phyloP scores from a whole-genome alignment of 2,329 filamentous ascomycete species.

The Sphaerulina vaccinii region DNA sequence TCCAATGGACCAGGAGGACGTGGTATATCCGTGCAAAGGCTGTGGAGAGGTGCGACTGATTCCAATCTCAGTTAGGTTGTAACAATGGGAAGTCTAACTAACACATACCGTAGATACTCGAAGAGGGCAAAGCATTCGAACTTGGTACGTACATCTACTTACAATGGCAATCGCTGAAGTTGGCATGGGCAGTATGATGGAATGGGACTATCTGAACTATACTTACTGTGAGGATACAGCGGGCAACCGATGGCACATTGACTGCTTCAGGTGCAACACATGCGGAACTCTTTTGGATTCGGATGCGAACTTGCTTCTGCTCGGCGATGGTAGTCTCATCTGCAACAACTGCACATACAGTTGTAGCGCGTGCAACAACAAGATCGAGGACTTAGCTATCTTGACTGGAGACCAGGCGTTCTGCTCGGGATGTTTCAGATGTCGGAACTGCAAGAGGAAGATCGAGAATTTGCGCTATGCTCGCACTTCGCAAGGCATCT shows the following conservation, averaged over 20 bases:
- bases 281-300: slow-evolving; percentile 95
- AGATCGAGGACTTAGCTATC: slow-evolving; percentile 97
- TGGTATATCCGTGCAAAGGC: slow-evolving; percentile 82
- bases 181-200: background rate
- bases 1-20: slow-evolving; percentile 74
- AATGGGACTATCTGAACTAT: background rate
- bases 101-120: slow-evolving; percentile 68
- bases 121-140: slow-evolving; percentile 98
- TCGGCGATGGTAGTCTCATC: slow-evolving; percentile 95
- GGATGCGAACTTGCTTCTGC: slow-evolving; percentile 92
- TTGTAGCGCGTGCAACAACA: slow-evolving; percentile 93
- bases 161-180: background rate
- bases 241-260: slow-evolving; percentile 66
- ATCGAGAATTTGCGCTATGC: slow-evolving; percentile 98
- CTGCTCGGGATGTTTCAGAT: slow-evolving; percentile 94
- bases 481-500: slow-evolving; percentile 95
- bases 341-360: slow-evolving; percentile 99
- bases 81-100: slow-evolving; percentile 13
- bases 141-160: slow-evolving; percentile 61
- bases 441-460: slow-evolving; percentile 96
- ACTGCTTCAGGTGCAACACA: slow-evolving; percentile 81
- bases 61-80: slow-evolving; percentile 2
- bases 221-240: slow-evolving; percentile 19
- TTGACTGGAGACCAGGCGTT: slow-evolving; percentile 97
- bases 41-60: slow-evolving; percentile 71